Evolutionary conservation across 176 grass and related monocot species (phyloP), one percentile per base, ranked within the genome.

Genomic region (Musa troglodytarum): DNA sequence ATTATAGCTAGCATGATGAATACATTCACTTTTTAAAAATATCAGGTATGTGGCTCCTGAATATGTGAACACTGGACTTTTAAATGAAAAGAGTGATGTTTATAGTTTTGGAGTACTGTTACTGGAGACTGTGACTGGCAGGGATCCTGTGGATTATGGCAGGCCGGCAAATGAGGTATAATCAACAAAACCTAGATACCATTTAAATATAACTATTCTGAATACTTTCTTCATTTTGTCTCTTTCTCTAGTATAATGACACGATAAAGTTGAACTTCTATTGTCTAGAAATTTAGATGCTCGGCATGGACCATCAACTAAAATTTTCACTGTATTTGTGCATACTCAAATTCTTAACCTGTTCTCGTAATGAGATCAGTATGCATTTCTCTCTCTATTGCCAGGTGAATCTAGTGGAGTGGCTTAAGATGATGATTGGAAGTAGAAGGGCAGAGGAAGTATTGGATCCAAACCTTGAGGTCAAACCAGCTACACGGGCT

Each of bases 1-100:
- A 72, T 11, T 52, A 9, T 23, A 13, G 50, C 9, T 15, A 14
- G 1, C 21, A 24, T 51, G 34, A 12, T 13, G 19, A 11, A 79
- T 78, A 29, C 13, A 11, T 82, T 81, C 12, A 8, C 28, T 80
- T 51, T 77, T 26, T 91, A 43, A 43, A 43, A 70, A 50, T 3
- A 80, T 63, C 75, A 99, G 95, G 82, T 99, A 99, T 53, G 95
- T 99, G 53, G 95, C 95, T 58, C 95, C 95, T 51, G 95, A 99
- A 74, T 99, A 99, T 62, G 91, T 91, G 81, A 99, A 99, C 73
- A 94, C 95, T 2, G 95, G 95, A 50, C 89, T 99, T 85, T 68
- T 99, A 74, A 99, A 99, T 82, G 95, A 99, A 82, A 99, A 99
- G 84, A 99, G 95, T 25, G 95, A 99, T 54, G 91, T 99, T 64